phyloP scores from a whole-genome alignment of 805 yeast species.

The Hanseniaspora pseudoguilliermondii region DNA sequence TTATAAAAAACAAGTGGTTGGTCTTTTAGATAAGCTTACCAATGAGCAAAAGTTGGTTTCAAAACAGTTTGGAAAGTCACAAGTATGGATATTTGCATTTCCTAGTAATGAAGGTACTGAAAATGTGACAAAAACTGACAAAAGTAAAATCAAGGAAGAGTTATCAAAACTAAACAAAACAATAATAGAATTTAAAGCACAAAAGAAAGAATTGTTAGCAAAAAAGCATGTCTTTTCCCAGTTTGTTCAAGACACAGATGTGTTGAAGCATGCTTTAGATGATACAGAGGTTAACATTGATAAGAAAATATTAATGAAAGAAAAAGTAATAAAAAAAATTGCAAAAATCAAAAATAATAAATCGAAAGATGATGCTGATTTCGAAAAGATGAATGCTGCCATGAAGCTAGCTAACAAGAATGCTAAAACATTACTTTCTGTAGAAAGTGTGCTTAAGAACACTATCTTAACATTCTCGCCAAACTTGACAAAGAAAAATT shows the following conservation, averaged over 20 bases:
- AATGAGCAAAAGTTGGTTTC: conserved; percentile 26
- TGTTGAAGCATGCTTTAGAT: not conserved
- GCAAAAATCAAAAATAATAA: not conserved
- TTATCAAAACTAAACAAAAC: not conserved
- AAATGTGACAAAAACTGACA: conserved; percentile 13
- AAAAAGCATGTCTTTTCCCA: not conserved
- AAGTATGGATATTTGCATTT: conserved; percentile 33
- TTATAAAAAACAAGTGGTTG: conserved; percentile 26
- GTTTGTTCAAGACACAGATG: not conserved
- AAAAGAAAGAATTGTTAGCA: not conserved
- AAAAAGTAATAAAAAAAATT: not conserved
- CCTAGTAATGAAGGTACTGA: conserved; percentile 14
- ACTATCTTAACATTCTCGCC: not conserved
- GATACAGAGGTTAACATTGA: not conserved
- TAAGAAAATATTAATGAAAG: not conserved
- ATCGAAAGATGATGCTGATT: not conserved
- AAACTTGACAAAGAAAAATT: not conserved
- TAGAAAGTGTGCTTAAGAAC: not conserved
- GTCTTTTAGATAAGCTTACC: conserved; percentile 30
- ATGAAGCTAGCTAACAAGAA: not conserved
- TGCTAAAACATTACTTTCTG: not conserved
- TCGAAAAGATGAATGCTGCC: not conserved
- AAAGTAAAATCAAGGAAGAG: not conserved
- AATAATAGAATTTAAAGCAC: not conserved
- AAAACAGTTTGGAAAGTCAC: conserved; percentile 35